Percentiles rank a stretch among this genome's conserved stretches.
phyloP scores from a whole-genome alignment of 2,329 filamentous ascomycete species.

The Orbilia javanica region DNA sequence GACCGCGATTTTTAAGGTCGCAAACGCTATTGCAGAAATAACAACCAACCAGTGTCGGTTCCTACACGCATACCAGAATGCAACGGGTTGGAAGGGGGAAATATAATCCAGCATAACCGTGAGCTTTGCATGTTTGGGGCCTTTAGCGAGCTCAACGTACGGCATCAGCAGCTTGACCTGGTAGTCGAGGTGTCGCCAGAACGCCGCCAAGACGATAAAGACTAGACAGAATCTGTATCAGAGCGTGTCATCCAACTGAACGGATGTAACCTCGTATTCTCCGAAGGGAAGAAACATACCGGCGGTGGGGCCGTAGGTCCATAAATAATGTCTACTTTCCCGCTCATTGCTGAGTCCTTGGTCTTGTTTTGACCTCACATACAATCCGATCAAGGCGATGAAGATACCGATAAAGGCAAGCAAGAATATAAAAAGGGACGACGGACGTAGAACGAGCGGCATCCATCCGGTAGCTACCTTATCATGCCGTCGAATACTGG shows the following conservation, averaged over 20 bases:
- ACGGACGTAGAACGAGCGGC: slow-evolving; percentile 43
- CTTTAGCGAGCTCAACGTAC: slow-evolving; percentile 49
- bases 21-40: slow-evolving; percentile 29
- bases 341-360: slow-evolving; percentile 52
- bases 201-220: slow-evolving; percentile 55
- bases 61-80: slow-evolving; percentile 53
- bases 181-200: slow-evolving; percentile 56
- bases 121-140: slow-evolving; percentile 50
- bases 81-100: slow-evolving; percentile 55
- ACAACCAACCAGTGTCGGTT: slow-evolving; percentile 58
- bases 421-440: slow-evolving; percentile 46
- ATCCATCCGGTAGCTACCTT: slow-evolving; percentile 55
- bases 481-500: slow-evolving; percentile 17
- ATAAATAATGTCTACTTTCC: slow-evolving; percentile 57
- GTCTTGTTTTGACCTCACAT: slow-evolving; percentile 36
- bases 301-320: slow-evolving; percentile 56
- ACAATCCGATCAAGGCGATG: slow-evolving; percentile 52
- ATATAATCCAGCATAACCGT: slow-evolving; percentile 58
- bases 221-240: slow-evolving; percentile 29
- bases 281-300: slow-evolving; percentile 30
- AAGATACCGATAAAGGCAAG: slow-evolving; percentile 49
- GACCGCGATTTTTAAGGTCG: slow-evolving; percentile 47
- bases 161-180: slow-evolving; percentile 54
- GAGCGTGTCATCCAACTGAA: background rate
- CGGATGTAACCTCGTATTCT: slow-evolving; percentile 51